A percentile compares a stretch with the other conserved stretches of the same genome.
phyloP scores from a whole-genome alignment of 2,329 filamentous ascomycete species.

The Exophiala sp. region DNA sequence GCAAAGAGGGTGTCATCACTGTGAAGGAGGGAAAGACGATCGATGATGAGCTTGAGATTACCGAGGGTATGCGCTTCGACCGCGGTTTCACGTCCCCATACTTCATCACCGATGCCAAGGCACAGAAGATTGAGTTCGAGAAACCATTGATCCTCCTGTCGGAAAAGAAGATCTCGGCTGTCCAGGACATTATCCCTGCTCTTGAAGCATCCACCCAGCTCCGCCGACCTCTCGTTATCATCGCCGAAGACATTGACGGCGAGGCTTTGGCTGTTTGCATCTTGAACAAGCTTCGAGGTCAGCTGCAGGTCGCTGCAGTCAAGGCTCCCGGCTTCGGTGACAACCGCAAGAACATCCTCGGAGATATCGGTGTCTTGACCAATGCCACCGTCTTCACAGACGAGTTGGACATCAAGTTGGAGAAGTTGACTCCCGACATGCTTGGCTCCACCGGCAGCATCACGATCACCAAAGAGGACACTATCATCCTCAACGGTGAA shows the following conservation, averaged over 20 bases:
- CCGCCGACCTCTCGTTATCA: conserved; percentile 93
- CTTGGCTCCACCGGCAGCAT: conserved; percentile 96
- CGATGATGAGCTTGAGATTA: conserved; percentile 95
- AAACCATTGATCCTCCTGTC: conserved; percentile 97
- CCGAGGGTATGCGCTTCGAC: conserved; percentile 99
- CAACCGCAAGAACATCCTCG: conserved; percentile 99
- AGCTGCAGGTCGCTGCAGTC: conserved; percentile 96
- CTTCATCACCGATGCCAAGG: conserved; percentile 99
- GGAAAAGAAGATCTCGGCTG: conserved; percentile 99
- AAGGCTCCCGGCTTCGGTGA: conserved; percentile 99
- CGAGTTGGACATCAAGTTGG: conserved; percentile 97
- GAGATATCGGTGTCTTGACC: conserved; percentile 90
- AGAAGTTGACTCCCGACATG: conserved; percentile 94
- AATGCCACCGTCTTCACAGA: conserved; percentile 97
- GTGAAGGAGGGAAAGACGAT: conserved; percentile 99
- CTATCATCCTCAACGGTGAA: conserved; percentile 95
- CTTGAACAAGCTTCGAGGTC: conserved; percentile 98
- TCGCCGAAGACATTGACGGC: conserved; percentile 97
- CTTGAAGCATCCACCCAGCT: conserved; percentile 95
- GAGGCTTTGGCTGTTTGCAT: conserved; percentile 98
- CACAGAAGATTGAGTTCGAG: conserved; percentile 99
- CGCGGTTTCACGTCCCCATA: conserved; percentile 97
- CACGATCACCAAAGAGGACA: conserved; percentile 99
- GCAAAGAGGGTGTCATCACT: conserved; percentile 99
- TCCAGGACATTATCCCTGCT: conserved; percentile 97